Evolutionary conservation across 1,284 basidiomycete species (phyloP).

Genomic region (Fistulinella cinereoalba): DNA sequence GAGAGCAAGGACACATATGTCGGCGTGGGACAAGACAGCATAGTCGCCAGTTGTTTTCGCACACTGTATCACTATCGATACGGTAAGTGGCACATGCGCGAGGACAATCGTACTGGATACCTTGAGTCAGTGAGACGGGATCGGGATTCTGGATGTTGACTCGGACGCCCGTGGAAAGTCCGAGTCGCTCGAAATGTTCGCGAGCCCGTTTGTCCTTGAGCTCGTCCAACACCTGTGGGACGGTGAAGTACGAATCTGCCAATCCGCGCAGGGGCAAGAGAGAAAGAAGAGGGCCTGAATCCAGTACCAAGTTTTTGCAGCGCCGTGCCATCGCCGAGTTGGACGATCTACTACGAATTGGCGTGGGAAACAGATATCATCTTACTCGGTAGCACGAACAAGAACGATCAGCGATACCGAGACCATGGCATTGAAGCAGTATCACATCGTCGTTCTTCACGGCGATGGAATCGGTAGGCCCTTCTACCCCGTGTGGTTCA

Average conservation of each 20-base stretch:
- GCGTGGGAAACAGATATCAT: too few species aligned
- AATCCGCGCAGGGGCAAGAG: conserved; percentile 82
- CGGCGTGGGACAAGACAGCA: conserved; percentile 86
- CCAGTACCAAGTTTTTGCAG: conserved; percentile 83
- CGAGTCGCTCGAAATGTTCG: conserved; percentile 80
- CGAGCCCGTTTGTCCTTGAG: conserved; percentile 83
- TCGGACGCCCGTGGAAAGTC: conserved; percentile 70
- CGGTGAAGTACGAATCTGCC: conserved; percentile 80
- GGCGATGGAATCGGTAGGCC: conserved; percentile 94
- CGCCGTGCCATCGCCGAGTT: conserved; percentile 33
- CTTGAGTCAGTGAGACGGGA: conserved; percentile 70
- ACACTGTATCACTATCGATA: conserved; percentile 72
- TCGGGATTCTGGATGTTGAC: conserved; percentile 75
- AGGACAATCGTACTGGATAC: conserved; percentile 40
- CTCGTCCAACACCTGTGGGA: conserved; percentile 86
- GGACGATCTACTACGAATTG: too few species aligned
- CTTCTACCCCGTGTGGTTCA: background rate
- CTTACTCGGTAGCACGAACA: too few species aligned
- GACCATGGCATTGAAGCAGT: conserved; percentile 45
- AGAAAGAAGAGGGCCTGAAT: conserved; percentile 88
- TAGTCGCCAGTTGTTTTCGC: conserved; percentile 98
- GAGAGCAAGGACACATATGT: conserved; percentile 89
- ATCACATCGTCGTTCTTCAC: conserved; percentile 84
- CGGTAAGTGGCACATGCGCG: conserved; percentile 10
- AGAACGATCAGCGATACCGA: background rate